phyloP scores from a whole-genome alignment of 1,284 basidiomycete genomes.

The Rhodofomes roseus region DNA sequence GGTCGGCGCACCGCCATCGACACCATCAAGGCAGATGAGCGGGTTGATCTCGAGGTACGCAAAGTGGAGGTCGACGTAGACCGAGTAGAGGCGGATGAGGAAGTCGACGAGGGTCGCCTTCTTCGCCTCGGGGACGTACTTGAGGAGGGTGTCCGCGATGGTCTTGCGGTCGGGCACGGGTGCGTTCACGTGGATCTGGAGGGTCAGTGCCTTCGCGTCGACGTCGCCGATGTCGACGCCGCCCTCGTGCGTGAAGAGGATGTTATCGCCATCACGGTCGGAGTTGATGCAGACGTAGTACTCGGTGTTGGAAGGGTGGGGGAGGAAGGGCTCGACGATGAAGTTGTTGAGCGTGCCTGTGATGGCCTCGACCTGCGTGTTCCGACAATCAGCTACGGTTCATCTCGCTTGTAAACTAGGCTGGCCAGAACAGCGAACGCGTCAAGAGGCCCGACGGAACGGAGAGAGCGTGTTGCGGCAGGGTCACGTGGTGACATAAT shows the following conservation, averaged over 20 bases:
- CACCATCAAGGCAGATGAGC: conserved; percentile 89
- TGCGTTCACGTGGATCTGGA: conserved; percentile 77
- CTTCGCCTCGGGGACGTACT: conserved; percentile 76
- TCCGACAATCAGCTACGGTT: not conserved
- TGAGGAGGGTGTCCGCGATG: conserved; percentile 75
- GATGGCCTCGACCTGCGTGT: conserved; percentile 80
- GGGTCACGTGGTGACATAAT: not conserved
- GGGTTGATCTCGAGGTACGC: conserved; percentile 99
- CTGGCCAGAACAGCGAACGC: too few species aligned
- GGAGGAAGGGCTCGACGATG: conserved; percentile 98
- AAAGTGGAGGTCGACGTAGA: conserved; percentile 97
- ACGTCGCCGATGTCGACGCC: conserved; percentile 99
- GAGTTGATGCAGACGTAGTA: conserved; percentile 99
- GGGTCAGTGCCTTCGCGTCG: conserved; percentile 93
- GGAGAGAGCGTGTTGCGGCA: not conserved
- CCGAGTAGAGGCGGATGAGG: conserved; percentile 91
- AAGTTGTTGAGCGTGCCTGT: conserved; percentile 96
- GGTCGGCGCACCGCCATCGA: conserved; percentile 67
- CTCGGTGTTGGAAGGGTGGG: conserved; percentile 91
- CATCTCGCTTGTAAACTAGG: not conserved
- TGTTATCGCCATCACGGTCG: conserved; percentile 90
- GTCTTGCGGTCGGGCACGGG: conserved; percentile 79
- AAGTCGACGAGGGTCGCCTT: conserved; percentile 92
- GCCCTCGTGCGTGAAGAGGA: conserved; percentile 98
- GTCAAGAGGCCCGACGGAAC: not conserved